These are phyloP conservation scores for Amanita thiersii DNA, from an alignment of 768 basidiomycete species.

Conservation along the genomic window DNA sequence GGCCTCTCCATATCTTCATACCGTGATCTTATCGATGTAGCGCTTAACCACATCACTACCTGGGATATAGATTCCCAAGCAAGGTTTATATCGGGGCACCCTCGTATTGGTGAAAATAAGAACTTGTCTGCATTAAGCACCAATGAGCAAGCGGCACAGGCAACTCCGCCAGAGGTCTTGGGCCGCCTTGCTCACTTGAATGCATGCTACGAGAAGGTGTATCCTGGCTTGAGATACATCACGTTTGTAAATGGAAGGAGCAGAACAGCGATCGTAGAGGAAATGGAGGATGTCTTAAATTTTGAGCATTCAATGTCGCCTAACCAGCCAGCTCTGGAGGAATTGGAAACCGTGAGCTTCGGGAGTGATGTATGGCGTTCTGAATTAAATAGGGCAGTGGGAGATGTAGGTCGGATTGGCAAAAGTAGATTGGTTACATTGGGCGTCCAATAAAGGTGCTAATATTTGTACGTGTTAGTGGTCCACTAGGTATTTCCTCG, in stretches of 20 bases:
- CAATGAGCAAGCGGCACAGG: constrained; percentile 63
- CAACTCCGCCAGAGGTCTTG: constrained; percentile 70
- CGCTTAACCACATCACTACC: constrained; percentile 36
- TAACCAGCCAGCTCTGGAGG: constrained; percentile 28
- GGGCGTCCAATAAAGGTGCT: constrained; percentile 23
- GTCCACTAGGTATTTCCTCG: background rate
- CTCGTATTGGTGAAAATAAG: constrained; percentile 79
- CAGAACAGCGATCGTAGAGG: constrained; percentile 60
- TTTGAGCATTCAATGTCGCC: constrained; percentile 42
- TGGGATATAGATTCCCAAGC: constrained; percentile 49
- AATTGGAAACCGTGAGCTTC: constrained; percentile 27
- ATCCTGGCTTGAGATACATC: constrained; percentile 77
- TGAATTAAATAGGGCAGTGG: constrained; percentile 68
- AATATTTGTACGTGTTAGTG: background rate
- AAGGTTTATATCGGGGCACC: constrained; percentile 75
- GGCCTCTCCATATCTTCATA: constrained; percentile 27
- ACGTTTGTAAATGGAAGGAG: constrained; percentile 88
- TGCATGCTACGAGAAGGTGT: constrained; percentile 62
- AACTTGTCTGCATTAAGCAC: constrained; percentile 70
- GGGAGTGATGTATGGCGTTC: constrained; percentile 44
- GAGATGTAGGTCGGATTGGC: constrained; percentile 71
- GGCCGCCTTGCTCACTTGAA: constrained; percentile 70
- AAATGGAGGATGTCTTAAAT: constrained; percentile 67
- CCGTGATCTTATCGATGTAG: constrained; percentile 45
- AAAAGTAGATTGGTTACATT: constrained; percentile 52